Conservation (phyloP, 371 early-diverging fungal genomes). For the Neoconidiobolus thromboides region DNA sequence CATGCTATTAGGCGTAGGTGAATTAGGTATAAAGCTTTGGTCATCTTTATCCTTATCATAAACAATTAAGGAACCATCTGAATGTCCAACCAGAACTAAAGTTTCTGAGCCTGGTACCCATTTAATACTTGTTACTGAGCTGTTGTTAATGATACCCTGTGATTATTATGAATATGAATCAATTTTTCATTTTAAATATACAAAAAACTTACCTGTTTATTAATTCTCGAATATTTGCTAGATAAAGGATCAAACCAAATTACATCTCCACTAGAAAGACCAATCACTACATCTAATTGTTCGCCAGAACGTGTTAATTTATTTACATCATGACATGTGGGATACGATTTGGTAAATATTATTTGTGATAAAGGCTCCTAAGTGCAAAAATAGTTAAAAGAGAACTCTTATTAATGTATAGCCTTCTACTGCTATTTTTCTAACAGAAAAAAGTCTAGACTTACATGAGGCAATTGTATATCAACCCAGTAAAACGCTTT, state of each 20-base stretch:
- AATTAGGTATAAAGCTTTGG: constrained; percentile 20
- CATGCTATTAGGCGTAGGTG: constrained; percentile 12
- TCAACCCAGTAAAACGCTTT: constrained; percentile 60
- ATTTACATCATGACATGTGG: constrained; percentile 79
- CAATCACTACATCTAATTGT: constrained; percentile 56
- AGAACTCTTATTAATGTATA: not conserved
- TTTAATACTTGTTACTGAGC: constrained; percentile 50
- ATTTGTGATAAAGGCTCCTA: constrained; percentile 62
- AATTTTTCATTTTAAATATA: not conserved
- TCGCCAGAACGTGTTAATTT: constrained; percentile 34
- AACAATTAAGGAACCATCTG: constrained; percentile 52
- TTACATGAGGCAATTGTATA: constrained; percentile 29
- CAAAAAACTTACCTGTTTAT: constrained; percentile 28
- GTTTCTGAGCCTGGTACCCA: constrained; percentile 85
- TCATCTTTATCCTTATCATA: constrained; percentile 83
- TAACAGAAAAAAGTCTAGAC: constrained; percentile 7
- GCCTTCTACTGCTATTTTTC: constrained; percentile 1
- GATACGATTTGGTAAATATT: constrained; percentile 52
- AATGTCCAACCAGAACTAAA: constrained; percentile 59
- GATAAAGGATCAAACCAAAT: constrained; percentile 65
- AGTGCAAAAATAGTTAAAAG: not conserved
- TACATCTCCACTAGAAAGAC: constrained; percentile 70
- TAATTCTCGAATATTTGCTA: constrained; percentile 54
- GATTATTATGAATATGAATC: not conserved
- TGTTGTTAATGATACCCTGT: constrained; percentile 41